Evolutionary conservation across 1,284 basidiomycete genomes (phyloP).

Genomic region (Rhodotorula sp.): DNA sequence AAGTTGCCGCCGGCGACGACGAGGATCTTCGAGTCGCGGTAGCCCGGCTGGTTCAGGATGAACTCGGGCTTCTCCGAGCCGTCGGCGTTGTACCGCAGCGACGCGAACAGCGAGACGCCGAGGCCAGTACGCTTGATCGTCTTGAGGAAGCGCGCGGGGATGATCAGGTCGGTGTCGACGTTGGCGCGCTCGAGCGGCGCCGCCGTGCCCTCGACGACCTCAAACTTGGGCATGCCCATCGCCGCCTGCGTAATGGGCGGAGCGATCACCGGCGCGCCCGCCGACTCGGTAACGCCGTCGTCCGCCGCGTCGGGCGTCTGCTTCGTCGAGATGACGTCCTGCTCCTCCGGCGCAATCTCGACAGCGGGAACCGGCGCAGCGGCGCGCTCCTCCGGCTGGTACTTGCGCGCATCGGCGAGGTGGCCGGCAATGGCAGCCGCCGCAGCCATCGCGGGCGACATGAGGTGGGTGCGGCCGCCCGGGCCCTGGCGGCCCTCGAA

Average conservation of each 20-base stretch:
- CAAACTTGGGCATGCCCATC: slow-evolving; percentile 71
- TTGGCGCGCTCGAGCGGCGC: slow-evolving; percentile 83
- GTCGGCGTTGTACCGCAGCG: slow-evolving; percentile 74
- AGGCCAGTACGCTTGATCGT: slow-evolving; percentile 91
- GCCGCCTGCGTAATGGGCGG: slow-evolving; percentile 58
- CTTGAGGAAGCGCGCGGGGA: slow-evolving; percentile 79
- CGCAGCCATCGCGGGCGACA: slow-evolving; percentile 94
- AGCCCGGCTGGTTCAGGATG: slow-evolving; percentile 83
- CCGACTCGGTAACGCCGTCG: slow-evolving; percentile 46
- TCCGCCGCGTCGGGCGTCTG: slow-evolving; percentile 48
- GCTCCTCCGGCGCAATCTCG: slow-evolving; percentile 43
- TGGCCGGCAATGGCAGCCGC: slow-evolving; percentile 88
- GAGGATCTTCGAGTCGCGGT: slow-evolving; percentile 75
- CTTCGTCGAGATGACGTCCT: slow-evolving; percentile 44
- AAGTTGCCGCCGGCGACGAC: slow-evolving; percentile 91
- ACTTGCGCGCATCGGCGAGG: slow-evolving; percentile 84
- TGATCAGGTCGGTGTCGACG: slow-evolving; percentile 96
- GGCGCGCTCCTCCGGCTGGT: slow-evolving; percentile 49
- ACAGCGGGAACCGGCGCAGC: slow-evolving; percentile 42
- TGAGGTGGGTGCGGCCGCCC: slow-evolving; percentile 87
- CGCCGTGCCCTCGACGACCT: slow-evolving; percentile 70
- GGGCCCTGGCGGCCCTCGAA: slow-evolving; percentile 92
- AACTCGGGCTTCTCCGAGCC: slow-evolving; percentile 78
- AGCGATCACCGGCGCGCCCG: slow-evolving; percentile 29
- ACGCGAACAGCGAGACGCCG: slow-evolving; percentile 83